These are phyloP conservation scores for Talaromyces albobiverticillius DNA, from an alignment of 2,329 filamentous ascomycete species.

Conservation along the genomic window DNA sequence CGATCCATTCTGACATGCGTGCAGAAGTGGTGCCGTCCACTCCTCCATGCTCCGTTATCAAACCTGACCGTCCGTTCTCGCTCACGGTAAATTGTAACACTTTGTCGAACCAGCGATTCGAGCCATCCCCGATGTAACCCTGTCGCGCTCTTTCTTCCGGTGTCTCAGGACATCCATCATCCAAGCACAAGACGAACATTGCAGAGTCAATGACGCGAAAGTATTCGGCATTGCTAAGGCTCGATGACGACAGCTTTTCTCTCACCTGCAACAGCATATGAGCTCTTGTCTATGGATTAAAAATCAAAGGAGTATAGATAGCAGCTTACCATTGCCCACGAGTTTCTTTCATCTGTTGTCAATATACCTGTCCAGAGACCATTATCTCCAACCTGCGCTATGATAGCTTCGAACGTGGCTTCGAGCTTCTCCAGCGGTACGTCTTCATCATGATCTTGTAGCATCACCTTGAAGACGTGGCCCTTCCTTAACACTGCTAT, in stretches of 20 bases:
- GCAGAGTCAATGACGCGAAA: neutral
- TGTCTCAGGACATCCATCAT: neutral
- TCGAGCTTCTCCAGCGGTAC: neutral
- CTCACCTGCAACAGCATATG: neutral
- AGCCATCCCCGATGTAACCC: neutral
- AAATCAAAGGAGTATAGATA: too few relatives aligned
- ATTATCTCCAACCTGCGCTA: neutral
- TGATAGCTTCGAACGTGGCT: neutral
- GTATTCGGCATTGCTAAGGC: neutral
- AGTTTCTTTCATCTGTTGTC: neutral
- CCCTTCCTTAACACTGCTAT: neutral
- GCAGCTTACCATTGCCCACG: neutral
- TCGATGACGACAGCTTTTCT: too few relatives aligned
- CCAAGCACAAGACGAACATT: neutral
- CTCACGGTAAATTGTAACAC: neutral
- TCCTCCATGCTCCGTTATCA: neutral
- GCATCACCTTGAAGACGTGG: neutral
- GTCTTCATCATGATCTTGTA: neutral
- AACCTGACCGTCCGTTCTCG: neutral
- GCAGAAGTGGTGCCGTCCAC: neutral
- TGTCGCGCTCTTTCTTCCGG: neutral
- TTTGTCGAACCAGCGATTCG: neutral
- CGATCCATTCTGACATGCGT: neutral
- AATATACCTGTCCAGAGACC: neutral
- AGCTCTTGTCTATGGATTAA: neutral